A percentile compares a stretch with the other conserved stretches of the same genome.
phyloP scores from a whole-genome alignment of 2,329 filamentous ascomycete genomes.

The Colletotrichum salicis region DNA sequence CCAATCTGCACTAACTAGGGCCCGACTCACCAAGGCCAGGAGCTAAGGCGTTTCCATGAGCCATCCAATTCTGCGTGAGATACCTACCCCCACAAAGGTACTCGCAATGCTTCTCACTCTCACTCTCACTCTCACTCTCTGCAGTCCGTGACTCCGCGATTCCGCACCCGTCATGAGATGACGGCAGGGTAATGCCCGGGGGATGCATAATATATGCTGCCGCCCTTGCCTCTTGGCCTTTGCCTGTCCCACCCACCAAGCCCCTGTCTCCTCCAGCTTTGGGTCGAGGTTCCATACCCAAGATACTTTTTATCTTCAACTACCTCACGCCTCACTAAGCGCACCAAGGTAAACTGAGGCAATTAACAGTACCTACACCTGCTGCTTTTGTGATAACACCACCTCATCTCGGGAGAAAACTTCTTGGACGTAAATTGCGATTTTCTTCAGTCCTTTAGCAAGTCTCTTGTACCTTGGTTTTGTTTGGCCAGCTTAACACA shows the following conservation, averaged over 20 bases:
- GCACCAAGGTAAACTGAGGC: not conserved
- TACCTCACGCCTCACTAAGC: not conserved
- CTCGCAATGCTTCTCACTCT: not conserved
- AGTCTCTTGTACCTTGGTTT: too few relatives aligned
- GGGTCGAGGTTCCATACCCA: not conserved
- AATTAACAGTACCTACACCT: not conserved
- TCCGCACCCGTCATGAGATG: not conserved
- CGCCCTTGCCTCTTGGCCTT: not conserved
- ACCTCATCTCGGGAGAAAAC: not conserved
- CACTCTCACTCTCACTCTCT: not conserved
- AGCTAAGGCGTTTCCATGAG: not conserved
- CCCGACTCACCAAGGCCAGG: not conserved
- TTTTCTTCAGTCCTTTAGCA: too few relatives aligned
- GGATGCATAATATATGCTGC: slow-evolving; percentile 17
- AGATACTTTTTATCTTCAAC: not conserved
- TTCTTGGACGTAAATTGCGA: not conserved
- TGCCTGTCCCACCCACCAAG: not conserved
- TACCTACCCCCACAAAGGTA: not conserved
- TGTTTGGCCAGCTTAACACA: too few relatives aligned
- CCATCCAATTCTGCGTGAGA: not conserved
- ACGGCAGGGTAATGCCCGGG: slow-evolving; percentile 6
- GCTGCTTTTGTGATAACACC: not conserved
- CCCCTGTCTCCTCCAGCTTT: not conserved
- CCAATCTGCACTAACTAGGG: slow-evolving; percentile 37
- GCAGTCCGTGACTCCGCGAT: not conserved